phyloP scores from a whole-genome alignment of 75 land plant genomes.

The Cunninghamia lanceolata region DNA sequence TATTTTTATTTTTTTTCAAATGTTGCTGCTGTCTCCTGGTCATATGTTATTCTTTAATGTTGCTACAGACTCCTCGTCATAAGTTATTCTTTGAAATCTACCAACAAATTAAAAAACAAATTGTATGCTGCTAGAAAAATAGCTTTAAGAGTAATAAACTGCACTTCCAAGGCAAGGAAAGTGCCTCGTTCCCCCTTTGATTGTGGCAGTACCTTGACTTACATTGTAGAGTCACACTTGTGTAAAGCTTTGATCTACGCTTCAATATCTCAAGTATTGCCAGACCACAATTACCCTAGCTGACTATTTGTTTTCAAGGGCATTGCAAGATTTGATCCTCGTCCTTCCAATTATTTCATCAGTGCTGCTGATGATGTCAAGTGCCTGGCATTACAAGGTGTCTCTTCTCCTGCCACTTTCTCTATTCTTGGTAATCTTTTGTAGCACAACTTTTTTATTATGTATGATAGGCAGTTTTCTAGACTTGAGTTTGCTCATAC shows the following conservation, averaged over 20 bases:
- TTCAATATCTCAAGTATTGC: slow-evolving; percentile 13
- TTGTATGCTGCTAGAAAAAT: too few relatives aligned
- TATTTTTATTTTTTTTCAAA: too few relatives aligned
- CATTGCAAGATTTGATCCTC: slow-evolving; percentile 43
- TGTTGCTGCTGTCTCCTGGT: too few relatives aligned
- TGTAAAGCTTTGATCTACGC: too few relatives aligned
- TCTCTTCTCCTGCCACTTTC: slow-evolving; percentile 30
- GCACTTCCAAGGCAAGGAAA: too few relatives aligned
- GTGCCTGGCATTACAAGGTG: too few relatives aligned
- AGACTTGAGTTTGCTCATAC: too few relatives aligned
- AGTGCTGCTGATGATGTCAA: slow-evolving; percentile 33
- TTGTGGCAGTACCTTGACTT: slow-evolving; percentile 66
- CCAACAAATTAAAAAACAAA: too few relatives aligned
- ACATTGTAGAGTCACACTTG: slow-evolving; percentile 26
- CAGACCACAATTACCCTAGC: slow-evolving; percentile 23
- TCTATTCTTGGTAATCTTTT: slow-evolving; percentile 69
- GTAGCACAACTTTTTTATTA: slow-evolving; percentile 62
- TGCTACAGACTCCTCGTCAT: too few relatives aligned
- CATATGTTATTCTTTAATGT: too few relatives aligned
- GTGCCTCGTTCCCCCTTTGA: slow-evolving; percentile 59
- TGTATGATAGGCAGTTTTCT: slow-evolving; percentile 61
- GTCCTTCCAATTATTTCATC: slow-evolving; percentile 58
- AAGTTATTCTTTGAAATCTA: too few relatives aligned
- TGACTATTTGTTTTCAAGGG: slow-evolving; percentile 38
- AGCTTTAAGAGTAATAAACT: too few relatives aligned